Conservation (phyloP, 73 alveolate genomes). For the Halteria grandinella region DNA sequence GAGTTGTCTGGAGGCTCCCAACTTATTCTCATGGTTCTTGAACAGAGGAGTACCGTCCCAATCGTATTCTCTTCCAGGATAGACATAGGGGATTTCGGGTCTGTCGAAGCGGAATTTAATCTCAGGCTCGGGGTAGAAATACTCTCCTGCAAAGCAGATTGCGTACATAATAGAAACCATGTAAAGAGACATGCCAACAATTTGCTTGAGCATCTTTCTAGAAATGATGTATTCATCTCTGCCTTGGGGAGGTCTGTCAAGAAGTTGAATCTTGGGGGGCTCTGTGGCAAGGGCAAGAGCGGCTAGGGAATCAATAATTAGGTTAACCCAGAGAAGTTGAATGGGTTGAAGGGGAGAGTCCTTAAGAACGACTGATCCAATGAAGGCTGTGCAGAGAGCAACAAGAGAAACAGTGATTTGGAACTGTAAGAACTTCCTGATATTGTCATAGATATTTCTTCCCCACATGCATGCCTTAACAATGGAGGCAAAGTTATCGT, state of each 20-base stretch:
- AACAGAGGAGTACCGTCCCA: slow-evolving; percentile 76
- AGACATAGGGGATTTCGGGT: slow-evolving; percentile 47
- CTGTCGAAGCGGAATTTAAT: slow-evolving; percentile 71
- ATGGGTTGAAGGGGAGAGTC: slow-evolving; percentile 85
- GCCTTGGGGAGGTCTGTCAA: slow-evolving; percentile 73
- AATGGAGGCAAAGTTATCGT: slow-evolving; percentile 81
- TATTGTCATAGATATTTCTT: slow-evolving; percentile 83
- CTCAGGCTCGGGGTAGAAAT: slow-evolving; percentile 57
- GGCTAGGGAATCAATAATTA: slow-evolving; percentile 83
- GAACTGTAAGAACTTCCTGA: slow-evolving; percentile 87
- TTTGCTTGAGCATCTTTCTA: slow-evolving; percentile 88
- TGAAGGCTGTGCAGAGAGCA: slow-evolving; percentile 78
- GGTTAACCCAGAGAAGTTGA: slow-evolving; percentile 78
- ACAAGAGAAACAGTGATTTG: slow-evolving; percentile 82
- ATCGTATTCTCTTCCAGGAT: slow-evolving; percentile 81
- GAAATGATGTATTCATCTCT: slow-evolving; percentile 83
- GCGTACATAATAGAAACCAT: slow-evolving; percentile 78
- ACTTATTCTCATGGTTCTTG: background rate
- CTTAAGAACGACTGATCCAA: slow-evolving; percentile 78
- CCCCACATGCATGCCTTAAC: slow-evolving; percentile 87
- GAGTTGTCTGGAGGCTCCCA: slow-evolving; percentile 71
- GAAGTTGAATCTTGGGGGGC: slow-evolving; percentile 68
- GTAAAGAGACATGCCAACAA: slow-evolving; percentile 77
- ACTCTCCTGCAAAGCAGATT: slow-evolving; percentile 72
- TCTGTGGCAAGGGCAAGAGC: slow-evolving; percentile 85